Evolutionary conservation across 2,329 filamentous ascomycete species (phyloP).

Genomic region (Colletotrichum godetiae): DNA sequence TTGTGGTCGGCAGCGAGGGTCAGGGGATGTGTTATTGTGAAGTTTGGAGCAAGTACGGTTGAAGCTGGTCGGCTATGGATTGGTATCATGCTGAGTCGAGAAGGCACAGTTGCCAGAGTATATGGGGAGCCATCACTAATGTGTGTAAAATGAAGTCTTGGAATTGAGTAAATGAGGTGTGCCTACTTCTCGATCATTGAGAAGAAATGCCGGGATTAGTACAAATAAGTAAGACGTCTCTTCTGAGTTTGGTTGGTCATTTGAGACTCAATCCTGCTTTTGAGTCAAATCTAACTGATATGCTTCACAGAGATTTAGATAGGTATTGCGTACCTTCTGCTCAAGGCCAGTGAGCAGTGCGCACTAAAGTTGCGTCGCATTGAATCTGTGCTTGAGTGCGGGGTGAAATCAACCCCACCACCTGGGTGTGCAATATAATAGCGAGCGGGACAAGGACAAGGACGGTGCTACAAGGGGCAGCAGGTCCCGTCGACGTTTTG

Average conservation of each 20-base stretch:
- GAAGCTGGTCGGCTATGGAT: constrained; percentile 88
- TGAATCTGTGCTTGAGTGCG: neutral
- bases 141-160: constrained; percentile 63
- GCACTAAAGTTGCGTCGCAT: neutral
- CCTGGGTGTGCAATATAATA: neutral
- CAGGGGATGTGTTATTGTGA: constrained; percentile 87
- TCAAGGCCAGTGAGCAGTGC: neutral
- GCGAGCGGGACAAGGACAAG: neutral
- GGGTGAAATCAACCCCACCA: constrained; percentile 22
- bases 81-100: constrained; percentile 76
- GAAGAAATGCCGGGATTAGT: too few relatives aligned
- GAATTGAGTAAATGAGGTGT: neutral
- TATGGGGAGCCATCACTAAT: constrained; percentile 88
- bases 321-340: neutral
- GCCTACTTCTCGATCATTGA: neutral
- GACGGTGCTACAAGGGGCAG: neutral
- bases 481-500: neutral
- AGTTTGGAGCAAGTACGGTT: constrained; percentile 86
- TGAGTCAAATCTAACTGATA: neutral
- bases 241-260: neutral
- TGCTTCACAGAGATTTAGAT: neutral
- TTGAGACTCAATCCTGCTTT: neutral
- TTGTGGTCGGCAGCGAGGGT: constrained; percentile 87
- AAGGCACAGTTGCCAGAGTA: constrained; percentile 75
- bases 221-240: neutral